These are phyloP conservation scores for Elymus sibiricus DNA, from an alignment of 176 grass and related monocot genomes.

Conservation along the genomic window DNA sequence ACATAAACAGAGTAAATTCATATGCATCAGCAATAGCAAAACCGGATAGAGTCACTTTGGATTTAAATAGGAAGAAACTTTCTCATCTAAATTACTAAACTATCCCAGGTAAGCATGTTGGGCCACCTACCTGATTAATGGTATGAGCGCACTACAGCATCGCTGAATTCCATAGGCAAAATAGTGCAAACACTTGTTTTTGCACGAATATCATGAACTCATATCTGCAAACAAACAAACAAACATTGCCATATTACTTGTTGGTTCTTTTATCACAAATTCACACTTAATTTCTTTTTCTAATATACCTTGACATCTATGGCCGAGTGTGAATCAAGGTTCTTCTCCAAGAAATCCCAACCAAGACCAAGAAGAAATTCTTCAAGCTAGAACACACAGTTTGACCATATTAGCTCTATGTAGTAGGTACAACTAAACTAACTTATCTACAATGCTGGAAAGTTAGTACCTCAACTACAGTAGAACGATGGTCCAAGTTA, in stretches of 20 bases:
- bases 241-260: not conserved
- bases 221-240: not conserved
- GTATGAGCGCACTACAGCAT: not conserved
- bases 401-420: not conserved
- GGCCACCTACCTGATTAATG: not conserved
- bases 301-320: not conserved
- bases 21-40: not conserved
- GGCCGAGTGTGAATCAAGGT: not conserved
- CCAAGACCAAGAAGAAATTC: not conserved
- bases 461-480: not conserved
- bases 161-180: not conserved
- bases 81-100: not conserved
- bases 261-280: not conserved
- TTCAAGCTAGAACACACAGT: not conserved
- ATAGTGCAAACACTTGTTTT: not conserved
- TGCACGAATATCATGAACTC: not conserved
- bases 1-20: not conserved
- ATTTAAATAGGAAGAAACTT: not conserved
- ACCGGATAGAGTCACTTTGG: not conserved
- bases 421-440: not conserved
- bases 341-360: slow-evolving; percentile 4
- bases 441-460: not conserved
- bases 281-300: not conserved
- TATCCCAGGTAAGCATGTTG: not conserved
- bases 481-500: not conserved